Evolutionary conservation across 2,329 filamentous ascomycete genomes (phyloP).

Genomic region (Pestalotiopsis fici): DNA sequence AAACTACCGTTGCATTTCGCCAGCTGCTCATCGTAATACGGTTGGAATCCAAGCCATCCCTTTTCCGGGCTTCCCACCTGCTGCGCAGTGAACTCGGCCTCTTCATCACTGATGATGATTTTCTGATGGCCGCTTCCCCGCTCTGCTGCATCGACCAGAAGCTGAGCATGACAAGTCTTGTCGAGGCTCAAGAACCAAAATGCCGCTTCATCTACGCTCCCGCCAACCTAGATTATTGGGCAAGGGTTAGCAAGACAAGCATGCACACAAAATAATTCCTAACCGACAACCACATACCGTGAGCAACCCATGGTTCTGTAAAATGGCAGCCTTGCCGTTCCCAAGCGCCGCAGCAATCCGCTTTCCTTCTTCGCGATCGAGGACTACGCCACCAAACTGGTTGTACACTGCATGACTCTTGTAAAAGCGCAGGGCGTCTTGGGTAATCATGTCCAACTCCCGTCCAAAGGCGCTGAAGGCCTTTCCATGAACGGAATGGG

Average conservation of each 20-base stretch:
- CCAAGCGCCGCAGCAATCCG: conserved; percentile 59
- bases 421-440: conserved; percentile 59
- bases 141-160: conserved; percentile 58
- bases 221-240: conserved; percentile 34
- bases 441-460: conserved; percentile 63
- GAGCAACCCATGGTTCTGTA: conserved; percentile 65
- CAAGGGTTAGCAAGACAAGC: not conserved
- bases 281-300: conserved; percentile 46
- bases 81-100: conserved; percentile 24
- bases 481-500: conserved; percentile 59
- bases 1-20: conserved; percentile 9
- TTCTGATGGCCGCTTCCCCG: conserved; percentile 28
- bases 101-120: conserved; percentile 27
- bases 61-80: conserved; percentile 30
- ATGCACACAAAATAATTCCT: not conserved
- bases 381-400: conserved; percentile 62
- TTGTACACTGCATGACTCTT: conserved; percentile 59
- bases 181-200: conserved; percentile 65
- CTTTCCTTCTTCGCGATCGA: conserved; percentile 58
- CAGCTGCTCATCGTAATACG: conserved; percentile 14
- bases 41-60: conserved; percentile 27
- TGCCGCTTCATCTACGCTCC: conserved; percentile 65
- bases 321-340: conserved; percentile 53
- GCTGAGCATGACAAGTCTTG: conserved; percentile 60
- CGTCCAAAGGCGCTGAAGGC: conserved; percentile 60